Percentiles rank a stretch among this genome's conserved stretches.
phyloP scores from a whole-genome alignment of 2,329 filamentous ascomycete genomes.

The Tolypocladium paradoxum region DNA sequence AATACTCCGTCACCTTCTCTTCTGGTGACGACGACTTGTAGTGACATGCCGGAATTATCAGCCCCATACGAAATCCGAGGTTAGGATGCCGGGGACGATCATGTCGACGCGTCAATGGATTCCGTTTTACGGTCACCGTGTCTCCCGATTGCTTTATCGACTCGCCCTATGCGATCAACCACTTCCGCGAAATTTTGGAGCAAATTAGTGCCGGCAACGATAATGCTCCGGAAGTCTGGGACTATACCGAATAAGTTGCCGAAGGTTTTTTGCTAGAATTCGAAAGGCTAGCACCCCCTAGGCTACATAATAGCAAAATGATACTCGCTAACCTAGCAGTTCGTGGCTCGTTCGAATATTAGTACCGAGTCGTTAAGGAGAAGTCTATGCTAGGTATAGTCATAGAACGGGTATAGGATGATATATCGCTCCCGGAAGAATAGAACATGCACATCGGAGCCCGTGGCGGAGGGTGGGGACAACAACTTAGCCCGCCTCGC shows the following conservation, averaged over 20 bases:
- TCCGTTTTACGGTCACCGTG: slow-evolving; percentile 3
- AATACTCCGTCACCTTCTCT: too few relatives aligned
- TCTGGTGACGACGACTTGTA: too few relatives aligned
- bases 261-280: slow-evolving; percentile 1
- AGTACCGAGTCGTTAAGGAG: slow-evolving; percentile 3
- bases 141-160: slow-evolving; percentile 2
- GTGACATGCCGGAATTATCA: too few relatives aligned
- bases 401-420: background rate
- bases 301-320: slow-evolving; percentile 1
- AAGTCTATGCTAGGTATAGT: background rate
- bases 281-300: slow-evolving; percentile 1
- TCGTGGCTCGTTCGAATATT: slow-evolving; percentile 1
- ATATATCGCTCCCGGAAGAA: background rate
- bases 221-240: slow-evolving; percentile 3
- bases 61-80: slow-evolving; percentile 4
- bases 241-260: slow-evolving; percentile 3
- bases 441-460: slow-evolving; percentile 3
- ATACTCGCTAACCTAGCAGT: slow-evolving; percentile 2
- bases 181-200: slow-evolving; percentile 2
- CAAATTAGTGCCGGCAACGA: slow-evolving; percentile 2
- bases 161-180: background rate
- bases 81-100: slow-evolving; percentile 4
- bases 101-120: slow-evolving; percentile 4
- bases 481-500: too few relatives aligned
- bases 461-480: too few relatives aligned